Base-by-base conservation (phyloP, 2,329 filamentous ascomycete genomes). In the Dothideomycetes sp. region DNA sequence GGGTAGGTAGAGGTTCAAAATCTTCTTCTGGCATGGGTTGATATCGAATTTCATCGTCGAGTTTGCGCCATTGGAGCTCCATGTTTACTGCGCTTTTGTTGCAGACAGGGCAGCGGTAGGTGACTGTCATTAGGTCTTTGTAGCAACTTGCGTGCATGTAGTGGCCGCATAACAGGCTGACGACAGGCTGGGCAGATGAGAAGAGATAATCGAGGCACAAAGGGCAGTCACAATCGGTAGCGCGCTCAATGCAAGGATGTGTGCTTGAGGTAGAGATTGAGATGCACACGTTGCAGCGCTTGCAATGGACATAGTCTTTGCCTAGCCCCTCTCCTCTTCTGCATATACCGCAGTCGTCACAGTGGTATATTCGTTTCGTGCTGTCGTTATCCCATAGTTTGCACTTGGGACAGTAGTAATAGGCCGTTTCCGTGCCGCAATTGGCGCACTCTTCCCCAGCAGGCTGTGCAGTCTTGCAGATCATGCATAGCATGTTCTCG, bases 141-240 rank as follows among this genome's bases (percentile, higher is more conserved):
- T 94, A 91, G 62, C 91, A 98, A 43, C 76, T 77, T 52, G 83
- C 80, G 61, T 98, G 91, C 56, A 98, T 93, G 54, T 89, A 93
- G 58, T 98, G 91, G 2, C 91, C 91, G 58, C 91, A 98, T 30
- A 78, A 76, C 83, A 98, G 91, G 54, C 94, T 93, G 16, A 94
- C 86, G 5, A 96, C 87, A 0, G 84, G 79, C 40, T 79, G 78
- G 3, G 84, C 82, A 7, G 89, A 94, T 2, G 84, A 93, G 59
- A 96, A 96, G 69, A 98, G 84, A 58, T 94, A 94, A 44, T 95
- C 88, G 47, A 88, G 83, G 60, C 91, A 98, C 41, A 98, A 94
- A 4, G 91, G 91, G 58, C 91, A 98, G 56, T 96, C 83, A 55
- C 87, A 94, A 56, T 98, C 88, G 22, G 86, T 94, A 7, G 87